Conservation (phyloP, 768 basidiomycete species). For the Psilocybe tampanensis region DNA sequence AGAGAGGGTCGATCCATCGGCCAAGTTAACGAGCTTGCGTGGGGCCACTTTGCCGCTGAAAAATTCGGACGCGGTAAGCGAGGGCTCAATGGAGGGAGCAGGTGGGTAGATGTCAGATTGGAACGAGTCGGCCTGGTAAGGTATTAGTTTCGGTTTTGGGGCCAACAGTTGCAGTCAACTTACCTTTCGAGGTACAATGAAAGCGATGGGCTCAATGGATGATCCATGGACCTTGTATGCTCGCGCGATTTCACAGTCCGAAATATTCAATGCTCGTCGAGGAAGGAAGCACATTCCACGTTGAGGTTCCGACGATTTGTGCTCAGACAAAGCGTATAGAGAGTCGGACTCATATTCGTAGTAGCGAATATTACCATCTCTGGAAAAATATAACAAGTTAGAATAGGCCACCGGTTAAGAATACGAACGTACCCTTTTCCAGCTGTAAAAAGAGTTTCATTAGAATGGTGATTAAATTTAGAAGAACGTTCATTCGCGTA, state of each 20-base stretch:
- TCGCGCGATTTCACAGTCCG: constrained; percentile 93
- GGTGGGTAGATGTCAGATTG: constrained; percentile 42
- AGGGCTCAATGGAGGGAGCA: constrained; percentile 79
- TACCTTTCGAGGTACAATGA: constrained; percentile 66
- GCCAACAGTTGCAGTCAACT: constrained; percentile 64
- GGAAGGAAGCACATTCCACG: constrained; percentile 98
- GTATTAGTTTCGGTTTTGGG: no score
- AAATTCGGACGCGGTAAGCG: constrained; percentile 83
- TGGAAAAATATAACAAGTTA: constrained; percentile 28
- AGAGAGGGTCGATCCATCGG: constrained; percentile 47
- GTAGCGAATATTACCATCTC: constrained; percentile 97
- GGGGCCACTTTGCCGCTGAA: constrained; percentile 81
- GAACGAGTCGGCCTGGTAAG: no score
- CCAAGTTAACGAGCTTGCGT: constrained; percentile 81
- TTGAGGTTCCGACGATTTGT: constrained; percentile 91
- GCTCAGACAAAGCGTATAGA: constrained; percentile 74
- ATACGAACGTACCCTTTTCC: constrained; percentile 72
- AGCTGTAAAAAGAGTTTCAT: constrained; percentile 43
- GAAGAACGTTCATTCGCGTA: constrained; percentile 29
- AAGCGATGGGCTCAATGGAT: constrained; percentile 87
- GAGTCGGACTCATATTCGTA: constrained; percentile 93
- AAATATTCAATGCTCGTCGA: constrained; percentile 83
- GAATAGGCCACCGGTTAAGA: not conserved
- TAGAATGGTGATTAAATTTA: not conserved
- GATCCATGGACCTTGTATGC: constrained; percentile 84